Conservation (phyloP, 345 rosid species). For the Ceriops zippeliana region DNA sequence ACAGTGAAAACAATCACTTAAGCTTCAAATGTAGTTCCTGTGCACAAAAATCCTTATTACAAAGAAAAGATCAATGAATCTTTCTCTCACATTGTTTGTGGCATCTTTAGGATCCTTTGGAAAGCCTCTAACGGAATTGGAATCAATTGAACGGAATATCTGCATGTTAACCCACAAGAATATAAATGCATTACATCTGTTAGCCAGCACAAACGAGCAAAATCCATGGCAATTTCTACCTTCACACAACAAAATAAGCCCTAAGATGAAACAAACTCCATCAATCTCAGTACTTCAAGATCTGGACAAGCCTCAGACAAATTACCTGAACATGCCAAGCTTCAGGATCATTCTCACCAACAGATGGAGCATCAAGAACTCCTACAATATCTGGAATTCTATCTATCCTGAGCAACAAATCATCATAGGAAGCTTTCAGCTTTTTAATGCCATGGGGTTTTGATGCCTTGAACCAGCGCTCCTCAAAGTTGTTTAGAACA, state of each 20-base stretch:
- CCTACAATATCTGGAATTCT: constrained; percentile 82
- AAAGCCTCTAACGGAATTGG: constrained; percentile 80
- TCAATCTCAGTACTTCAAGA: constrained; percentile 5
- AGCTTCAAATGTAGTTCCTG: neutral
- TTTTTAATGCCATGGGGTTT: constrained; percentile 78
- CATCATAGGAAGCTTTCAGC: constrained; percentile 68
- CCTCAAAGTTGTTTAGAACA: constrained; percentile 85
- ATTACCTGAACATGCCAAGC: constrained; percentile 93
- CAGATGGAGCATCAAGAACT: constrained; percentile 45
- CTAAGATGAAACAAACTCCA: constrained; percentile 6
- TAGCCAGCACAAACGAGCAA: neutral
- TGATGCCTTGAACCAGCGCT: constrained; percentile 83
- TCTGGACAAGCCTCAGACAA: constrained; percentile 4
- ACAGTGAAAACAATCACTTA: constrained; percentile 28
- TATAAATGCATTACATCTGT: constrained; percentile 1
- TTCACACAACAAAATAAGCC: neutral
- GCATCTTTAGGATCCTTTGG: constrained; percentile 89
- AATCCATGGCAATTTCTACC: neutral
- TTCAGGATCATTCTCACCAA: constrained; percentile 54
- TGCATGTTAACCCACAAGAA: constrained; percentile 24
- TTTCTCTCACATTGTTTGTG: constrained; percentile 51
- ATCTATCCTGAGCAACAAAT: constrained; percentile 69
- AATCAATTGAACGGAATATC: constrained; percentile 95
- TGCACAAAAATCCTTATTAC: neutral
- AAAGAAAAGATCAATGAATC: neutral